Conservation (phyloP, 2,329 filamentous ascomycete genomes). For the Nemania serpens region DNA sequence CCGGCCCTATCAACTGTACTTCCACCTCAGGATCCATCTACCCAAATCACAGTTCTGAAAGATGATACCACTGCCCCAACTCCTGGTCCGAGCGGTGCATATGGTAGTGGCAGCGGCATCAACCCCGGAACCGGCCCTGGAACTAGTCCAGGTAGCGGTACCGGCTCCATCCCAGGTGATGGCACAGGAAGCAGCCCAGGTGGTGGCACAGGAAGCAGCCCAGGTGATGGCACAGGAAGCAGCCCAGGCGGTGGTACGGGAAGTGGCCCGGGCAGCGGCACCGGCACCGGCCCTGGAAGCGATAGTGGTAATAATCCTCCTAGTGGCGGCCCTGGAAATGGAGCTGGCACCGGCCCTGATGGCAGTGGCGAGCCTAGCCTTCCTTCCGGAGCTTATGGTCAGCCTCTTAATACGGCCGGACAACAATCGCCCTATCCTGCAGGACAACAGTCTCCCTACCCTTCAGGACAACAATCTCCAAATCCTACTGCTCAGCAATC, state of each 20-base stretch:
- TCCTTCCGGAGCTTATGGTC: constrained; percentile 29
- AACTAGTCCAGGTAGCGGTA: neutral
- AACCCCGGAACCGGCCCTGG: constrained; percentile 10
- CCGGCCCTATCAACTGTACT: constrained; percentile 18
- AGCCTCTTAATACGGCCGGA: constrained; percentile 20
- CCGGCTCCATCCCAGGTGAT: constrained; percentile 5
- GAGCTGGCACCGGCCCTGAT: neutral
- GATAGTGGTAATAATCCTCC: neutral
- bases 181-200: constrained; percentile 8
- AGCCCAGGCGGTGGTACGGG: too few relatives aligned
- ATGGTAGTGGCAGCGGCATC: constrained; percentile 21
- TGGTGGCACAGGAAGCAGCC: constrained; percentile 2
- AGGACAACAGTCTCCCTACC: constrained; percentile 12
- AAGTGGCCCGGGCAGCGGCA: too few relatives aligned
- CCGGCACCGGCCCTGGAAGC: constrained; percentile 6
- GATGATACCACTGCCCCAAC: neutral
- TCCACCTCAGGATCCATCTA: constrained; percentile 8
- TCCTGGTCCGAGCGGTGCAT: constrained; percentile 21
- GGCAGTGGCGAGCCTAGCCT: constrained; percentile 11
- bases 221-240: constrained; percentile 4
- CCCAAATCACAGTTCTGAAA: constrained; percentile 9
- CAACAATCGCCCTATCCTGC: constrained; percentile 18
- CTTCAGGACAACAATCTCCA: constrained; percentile 10
- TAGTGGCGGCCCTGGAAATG: neutral
- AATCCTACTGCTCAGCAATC: constrained; percentile 15